phyloP scores from a whole-genome alignment of 768 basidiomycete species.

The Pisolithus microcarpus region DNA sequence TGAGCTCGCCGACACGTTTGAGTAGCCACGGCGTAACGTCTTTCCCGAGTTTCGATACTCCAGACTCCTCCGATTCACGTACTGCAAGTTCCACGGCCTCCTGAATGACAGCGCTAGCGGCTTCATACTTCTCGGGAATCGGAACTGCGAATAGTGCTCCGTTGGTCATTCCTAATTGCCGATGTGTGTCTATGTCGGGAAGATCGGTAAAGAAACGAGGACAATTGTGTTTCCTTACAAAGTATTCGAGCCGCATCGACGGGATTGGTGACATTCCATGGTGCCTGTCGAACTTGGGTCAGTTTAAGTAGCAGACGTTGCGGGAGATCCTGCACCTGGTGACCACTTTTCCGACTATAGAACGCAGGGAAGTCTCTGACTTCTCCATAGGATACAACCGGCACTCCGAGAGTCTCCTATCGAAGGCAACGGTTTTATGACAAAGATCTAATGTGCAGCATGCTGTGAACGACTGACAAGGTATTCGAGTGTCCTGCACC shows the following conservation, averaged over 20 bases:
- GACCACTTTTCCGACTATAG: constrained; percentile 78
- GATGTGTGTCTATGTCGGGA: constrained; percentile 50
- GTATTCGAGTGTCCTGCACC: constrained; percentile 69
- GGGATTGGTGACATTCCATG: constrained; percentile 68
- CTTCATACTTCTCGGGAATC: constrained; percentile 73
- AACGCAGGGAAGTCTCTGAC: constrained; percentile 91
- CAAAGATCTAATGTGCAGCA: not conserved
- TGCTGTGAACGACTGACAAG: constrained; percentile 39
- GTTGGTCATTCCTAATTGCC: constrained; percentile 63
- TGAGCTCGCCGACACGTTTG: constrained; percentile 73
- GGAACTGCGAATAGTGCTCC: constrained; percentile 84
- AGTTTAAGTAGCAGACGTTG: not conserved
- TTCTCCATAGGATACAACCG: constrained; percentile 72
- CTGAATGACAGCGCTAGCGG: constrained; percentile 63
- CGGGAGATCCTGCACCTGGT: constrained; percentile 42
- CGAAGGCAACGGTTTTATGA: not conserved
- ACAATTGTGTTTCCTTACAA: constrained; percentile 38
- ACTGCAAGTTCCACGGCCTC: constrained; percentile 78
- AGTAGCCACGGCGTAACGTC: constrained; percentile 95
- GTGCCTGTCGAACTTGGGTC: constrained; percentile 44
- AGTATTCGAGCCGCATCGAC: constrained; percentile 65
- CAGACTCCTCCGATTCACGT: constrained; percentile 71
- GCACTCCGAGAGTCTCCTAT: constrained; percentile 93
- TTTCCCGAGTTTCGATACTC: constrained; percentile 75
- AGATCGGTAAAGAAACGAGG: not conserved